Base-by-base conservation (phyloP, 306 rosid genomes). In the Rosa lucieae region DNA sequence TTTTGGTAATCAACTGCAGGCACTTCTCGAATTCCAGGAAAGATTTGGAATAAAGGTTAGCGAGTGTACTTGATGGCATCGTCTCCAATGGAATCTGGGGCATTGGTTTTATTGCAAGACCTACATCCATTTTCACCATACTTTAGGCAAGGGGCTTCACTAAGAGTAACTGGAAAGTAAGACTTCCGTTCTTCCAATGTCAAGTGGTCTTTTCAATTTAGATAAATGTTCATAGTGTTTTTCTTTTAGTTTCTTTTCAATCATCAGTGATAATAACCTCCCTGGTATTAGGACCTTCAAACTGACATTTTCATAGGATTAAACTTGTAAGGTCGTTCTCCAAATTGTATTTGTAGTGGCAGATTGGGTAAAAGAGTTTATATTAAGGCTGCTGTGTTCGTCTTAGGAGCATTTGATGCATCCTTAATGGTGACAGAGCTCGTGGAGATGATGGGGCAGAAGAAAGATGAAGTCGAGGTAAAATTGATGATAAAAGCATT, bases 101-200 rank as follows among this genome's bases (percentile, higher is more conserved):
- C 81, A 14, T 83, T 89, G 82, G 91, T 88, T 78, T 51, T 79
- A 61, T 65, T 88, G 23, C 67, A 84, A 78, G 88, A 84, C 4
- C 52, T 95, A 17, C 80, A 75, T 23, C 92, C 88, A 44, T 89
- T 91, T 46, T 92, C 98, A 48, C 85, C 92, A 3, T 84, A 86
- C 86, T 92, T 87, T 89, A 84, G 84, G 91, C 88, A 91, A 81
- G 96, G 97, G 63, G 86, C 96, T 76, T 91, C 98, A 1, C 79
- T 92, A 65, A 79, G 98, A 89, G 76, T 95, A 75, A 89, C 83
- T 55, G 96, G 90, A 86, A 93, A 85, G 98, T 95, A 88, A 75
- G 79, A 35, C 42, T 35, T 73, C 67, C 47, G 44, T 67, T 32
- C 52, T 46, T 80, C 61, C 73, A 67, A 40, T 65, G 35, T 9